phyloP scores from a whole-genome alignment of 2,329 filamentous ascomycete genomes.

The Rosellinia necatrix region DNA sequence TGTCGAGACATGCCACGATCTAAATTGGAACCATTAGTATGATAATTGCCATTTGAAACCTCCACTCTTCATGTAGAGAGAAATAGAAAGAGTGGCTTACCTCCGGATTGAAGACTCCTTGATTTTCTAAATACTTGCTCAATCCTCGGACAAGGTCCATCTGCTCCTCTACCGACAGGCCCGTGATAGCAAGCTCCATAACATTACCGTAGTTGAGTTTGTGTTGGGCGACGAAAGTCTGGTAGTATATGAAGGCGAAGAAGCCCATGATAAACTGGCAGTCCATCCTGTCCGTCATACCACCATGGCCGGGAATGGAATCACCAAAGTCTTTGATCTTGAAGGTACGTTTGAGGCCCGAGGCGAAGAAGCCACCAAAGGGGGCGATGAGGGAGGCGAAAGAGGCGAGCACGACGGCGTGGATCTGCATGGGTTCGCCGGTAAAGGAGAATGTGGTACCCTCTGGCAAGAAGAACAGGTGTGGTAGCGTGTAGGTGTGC shows the following conservation, averaged over 20 bases:
- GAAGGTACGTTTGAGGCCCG: conserved; percentile 95
- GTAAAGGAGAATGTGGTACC: conserved; percentile 61
- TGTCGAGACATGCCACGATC: conserved; percentile 44
- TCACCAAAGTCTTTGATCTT: conserved; percentile 99
- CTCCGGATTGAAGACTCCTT: conserved; percentile 53
- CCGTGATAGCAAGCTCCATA: conserved; percentile 88
- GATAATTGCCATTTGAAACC: not conserved
- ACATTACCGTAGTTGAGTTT: conserved; percentile 84
- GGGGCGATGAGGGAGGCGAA: conserved; percentile 97
- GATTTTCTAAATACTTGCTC: conserved; percentile 67
- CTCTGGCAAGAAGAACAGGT: conserved; percentile 61
- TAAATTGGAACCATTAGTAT: conserved; percentile 19
- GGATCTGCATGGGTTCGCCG: conserved; percentile 88
- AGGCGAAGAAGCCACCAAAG: conserved; percentile 98
- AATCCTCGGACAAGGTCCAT: conserved; percentile 75
- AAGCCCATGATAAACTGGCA: conserved; percentile 99
- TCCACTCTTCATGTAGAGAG: not conserved
- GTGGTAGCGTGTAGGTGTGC: conserved; percentile 54
- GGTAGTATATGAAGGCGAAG: conserved; percentile 98
- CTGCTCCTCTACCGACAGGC: conserved; percentile 86
- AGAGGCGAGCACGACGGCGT: conserved; percentile 85
- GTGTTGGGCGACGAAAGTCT: conserved; percentile 91
- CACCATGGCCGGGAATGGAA: conserved; percentile 95
- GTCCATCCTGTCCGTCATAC: conserved; percentile 99
- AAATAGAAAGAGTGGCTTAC: conserved; percentile 38